phyloP scores from a whole-genome alignment of 306 rosid species.

The Cucurbita pepo region DNA sequence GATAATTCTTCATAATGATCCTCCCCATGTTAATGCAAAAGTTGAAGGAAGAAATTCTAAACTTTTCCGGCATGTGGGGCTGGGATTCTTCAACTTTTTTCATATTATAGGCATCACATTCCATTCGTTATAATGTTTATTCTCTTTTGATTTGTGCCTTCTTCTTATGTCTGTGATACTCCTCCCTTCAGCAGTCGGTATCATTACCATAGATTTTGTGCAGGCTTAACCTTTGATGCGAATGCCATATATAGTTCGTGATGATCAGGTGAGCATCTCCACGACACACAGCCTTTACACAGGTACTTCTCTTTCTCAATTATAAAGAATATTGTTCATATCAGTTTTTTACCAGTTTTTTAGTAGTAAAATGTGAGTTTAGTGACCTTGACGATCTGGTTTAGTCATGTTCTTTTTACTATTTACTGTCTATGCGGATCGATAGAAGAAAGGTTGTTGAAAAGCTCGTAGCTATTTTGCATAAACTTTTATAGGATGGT shows the following conservation, averaged over 20 bases:
- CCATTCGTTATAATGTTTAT: conserved; percentile 36
- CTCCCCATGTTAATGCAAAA: conserved; percentile 4
- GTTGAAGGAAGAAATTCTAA: conserved; percentile 18
- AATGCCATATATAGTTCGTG: neutral
- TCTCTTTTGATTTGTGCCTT: conserved; percentile 21
- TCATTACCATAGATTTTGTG: conserved; percentile 6
- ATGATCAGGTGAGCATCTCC: neutral
- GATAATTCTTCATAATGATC: neutral
- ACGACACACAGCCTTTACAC: neutral
- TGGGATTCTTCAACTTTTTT: conserved; percentile 56
- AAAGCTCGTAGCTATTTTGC: no score
- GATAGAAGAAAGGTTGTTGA: no score
- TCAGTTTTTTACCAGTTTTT: no score
- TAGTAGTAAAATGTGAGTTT: no score
- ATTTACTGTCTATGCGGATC: no score
- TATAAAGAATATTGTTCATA: no score
- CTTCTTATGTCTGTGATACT: conserved; percentile 16
- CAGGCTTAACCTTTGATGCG: neutral
- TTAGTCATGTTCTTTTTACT: no score
- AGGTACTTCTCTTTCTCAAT: no score
- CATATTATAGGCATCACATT: conserved; percentile 46
- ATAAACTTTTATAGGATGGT: no score
- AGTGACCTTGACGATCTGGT: no score
- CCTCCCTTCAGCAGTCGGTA: conserved; percentile 19
- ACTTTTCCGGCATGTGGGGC: conserved; percentile 21